phyloP scores from a whole-genome alignment of 805 yeast species.

The Kodamaea restingae region DNA sequence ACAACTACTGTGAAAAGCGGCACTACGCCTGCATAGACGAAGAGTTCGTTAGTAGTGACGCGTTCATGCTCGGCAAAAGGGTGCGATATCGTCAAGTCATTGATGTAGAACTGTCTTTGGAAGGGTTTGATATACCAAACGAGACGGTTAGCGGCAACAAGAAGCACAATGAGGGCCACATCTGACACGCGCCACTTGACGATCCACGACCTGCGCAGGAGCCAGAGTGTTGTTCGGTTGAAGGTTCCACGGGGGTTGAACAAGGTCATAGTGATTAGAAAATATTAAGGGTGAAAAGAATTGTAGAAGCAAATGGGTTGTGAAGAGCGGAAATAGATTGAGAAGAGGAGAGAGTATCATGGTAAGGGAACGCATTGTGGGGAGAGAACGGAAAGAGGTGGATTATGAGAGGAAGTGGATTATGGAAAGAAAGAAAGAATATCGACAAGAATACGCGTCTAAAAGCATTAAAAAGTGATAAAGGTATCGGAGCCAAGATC shows the following conservation, averaged over 20 bases:
- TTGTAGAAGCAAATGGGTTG: too few species aligned
- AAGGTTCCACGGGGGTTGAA: background rate
- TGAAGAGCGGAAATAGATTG: too few species aligned
- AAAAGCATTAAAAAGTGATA: too few species aligned
- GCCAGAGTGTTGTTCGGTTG: constrained; percentile 2
- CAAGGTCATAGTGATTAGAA: background rate
- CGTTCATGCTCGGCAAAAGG: constrained; percentile 76
- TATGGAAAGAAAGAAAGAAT: too few species aligned
- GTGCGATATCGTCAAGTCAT: constrained; percentile 74
- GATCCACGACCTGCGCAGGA: constrained; percentile 9
- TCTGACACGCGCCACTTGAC: constrained; percentile 27
- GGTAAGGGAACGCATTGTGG: too few species aligned
- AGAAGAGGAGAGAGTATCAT: too few species aligned
- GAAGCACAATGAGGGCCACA: constrained; percentile 17
- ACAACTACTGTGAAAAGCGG: constrained; percentile 44
- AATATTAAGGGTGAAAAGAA: background rate
- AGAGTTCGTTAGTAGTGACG: constrained; percentile 54
- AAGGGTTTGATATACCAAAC: constrained; percentile 48
- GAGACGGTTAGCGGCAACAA: constrained; percentile 21
- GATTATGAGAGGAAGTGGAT: too few species aligned
- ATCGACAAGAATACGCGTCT: too few species aligned
- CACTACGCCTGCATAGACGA: constrained; percentile 48
- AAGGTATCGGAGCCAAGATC: too few species aligned
- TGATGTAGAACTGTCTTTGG: constrained; percentile 70
- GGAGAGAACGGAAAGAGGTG: background rate